phyloP scores from a whole-genome alignment of 2,329 filamentous ascomycete genomes.

The Immersiporthe knoxdaviesiana region DNA sequence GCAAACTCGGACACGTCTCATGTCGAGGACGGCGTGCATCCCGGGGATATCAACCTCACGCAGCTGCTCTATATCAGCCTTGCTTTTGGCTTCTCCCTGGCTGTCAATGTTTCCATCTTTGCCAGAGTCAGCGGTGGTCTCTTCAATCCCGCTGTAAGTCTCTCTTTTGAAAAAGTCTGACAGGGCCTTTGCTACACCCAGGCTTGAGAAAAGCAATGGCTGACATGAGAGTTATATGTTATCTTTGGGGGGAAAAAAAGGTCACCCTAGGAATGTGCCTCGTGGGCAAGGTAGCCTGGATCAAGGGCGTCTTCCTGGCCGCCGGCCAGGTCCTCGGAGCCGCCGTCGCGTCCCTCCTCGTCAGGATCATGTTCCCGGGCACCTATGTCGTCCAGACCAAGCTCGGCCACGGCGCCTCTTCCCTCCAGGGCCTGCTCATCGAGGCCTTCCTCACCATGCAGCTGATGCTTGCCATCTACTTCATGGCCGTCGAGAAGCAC shows the following conservation, averaged over 20 bases:
- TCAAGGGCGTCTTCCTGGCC: slow-evolving; percentile 43
- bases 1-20: slow-evolving; percentile 32
- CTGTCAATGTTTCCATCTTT: slow-evolving; percentile 29
- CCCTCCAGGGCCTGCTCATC: slow-evolving; percentile 54
- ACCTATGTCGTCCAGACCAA: slow-evolving; percentile 50
- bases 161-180: too few species aligned
- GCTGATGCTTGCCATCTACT: slow-evolving; percentile 56
- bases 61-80: slow-evolving; percentile 35
- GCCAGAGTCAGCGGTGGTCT: slow-evolving; percentile 26
- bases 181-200: background rate
- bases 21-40: slow-evolving; percentile 14
- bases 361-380: slow-evolving; percentile 41
- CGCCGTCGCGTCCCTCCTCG: slow-evolving; percentile 48
- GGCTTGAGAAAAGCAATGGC: background rate
- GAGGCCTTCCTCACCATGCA: slow-evolving; percentile 57
- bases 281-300: slow-evolving; percentile 46
- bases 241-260: too few species aligned
- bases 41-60: slow-evolving; percentile 30
- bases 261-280: slow-evolving; percentile 50
- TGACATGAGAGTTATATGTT: background rate
- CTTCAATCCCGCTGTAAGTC: slow-evolving; percentile 29
- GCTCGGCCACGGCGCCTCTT: slow-evolving; percentile 46
- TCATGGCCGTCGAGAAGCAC: slow-evolving; percentile 64
- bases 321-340: slow-evolving; percentile 30
- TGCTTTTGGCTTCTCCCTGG: slow-evolving; percentile 26